These are phyloP conservation scores for Tephrocybe sp. DNA, from an alignment of 768 basidiomycete species.

Conservation along the genomic window DNA sequence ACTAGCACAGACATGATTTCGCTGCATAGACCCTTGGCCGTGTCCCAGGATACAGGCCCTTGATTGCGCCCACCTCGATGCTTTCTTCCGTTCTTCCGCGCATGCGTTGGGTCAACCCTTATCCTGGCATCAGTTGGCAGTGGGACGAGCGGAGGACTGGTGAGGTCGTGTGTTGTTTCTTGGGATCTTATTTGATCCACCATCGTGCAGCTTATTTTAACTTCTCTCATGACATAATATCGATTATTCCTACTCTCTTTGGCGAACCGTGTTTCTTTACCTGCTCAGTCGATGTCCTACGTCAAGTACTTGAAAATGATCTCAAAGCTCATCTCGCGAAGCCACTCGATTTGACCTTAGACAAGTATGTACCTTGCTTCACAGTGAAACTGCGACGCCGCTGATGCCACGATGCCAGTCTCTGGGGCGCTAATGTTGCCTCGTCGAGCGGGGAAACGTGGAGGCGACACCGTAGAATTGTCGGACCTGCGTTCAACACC, in stretches of 20 bases:
- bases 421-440: slow-evolving; percentile 36
- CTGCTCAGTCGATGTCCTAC: slow-evolving; percentile 23
- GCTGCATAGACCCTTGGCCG: slow-evolving; percentile 1
- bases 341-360: slow-evolving; percentile 11
- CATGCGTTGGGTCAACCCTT: slow-evolving; percentile 6
- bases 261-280: slow-evolving; percentile 19
- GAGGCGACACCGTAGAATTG: slow-evolving; percentile 33
- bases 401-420: slow-evolving; percentile 6
- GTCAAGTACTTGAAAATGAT: slow-evolving; percentile 22
- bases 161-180: neutral
- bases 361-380: neutral
- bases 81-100: slow-evolving; percentile 12
- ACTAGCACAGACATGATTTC: neutral
- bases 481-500: slow-evolving; percentile 32
- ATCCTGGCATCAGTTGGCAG: slow-evolving; percentile 14
- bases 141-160: slow-evolving; percentile 14
- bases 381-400: neutral
- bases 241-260: slow-evolving; percentile 21
- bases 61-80: slow-evolving; percentile 10
- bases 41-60: slow-evolving; percentile 14
- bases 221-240: slow-evolving; percentile 22
- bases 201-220: slow-evolving; percentile 27
- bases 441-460: slow-evolving; percentile 31
- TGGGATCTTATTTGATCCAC: no score
- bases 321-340: slow-evolving; percentile 13